Percentiles rank a stretch among this genome's conserved stretches.
Conservation (phyloP, 2,329 filamentous ascomycete genomes). For the Coleophoma cylindrospora region DNA sequence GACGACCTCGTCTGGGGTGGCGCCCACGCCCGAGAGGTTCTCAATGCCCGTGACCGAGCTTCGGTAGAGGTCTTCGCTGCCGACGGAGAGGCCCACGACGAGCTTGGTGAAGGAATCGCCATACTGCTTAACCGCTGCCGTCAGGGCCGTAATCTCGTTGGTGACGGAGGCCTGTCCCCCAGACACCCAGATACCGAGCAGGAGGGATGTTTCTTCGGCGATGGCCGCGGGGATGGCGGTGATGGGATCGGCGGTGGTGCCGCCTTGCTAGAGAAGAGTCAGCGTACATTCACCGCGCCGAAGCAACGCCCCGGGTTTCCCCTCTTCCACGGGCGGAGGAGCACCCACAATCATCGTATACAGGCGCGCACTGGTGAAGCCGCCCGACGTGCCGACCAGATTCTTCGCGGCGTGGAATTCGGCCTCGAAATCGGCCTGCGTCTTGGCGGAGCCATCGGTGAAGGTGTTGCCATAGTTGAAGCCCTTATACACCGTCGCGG, state of each 20-base stretch:
- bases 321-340: background rate
- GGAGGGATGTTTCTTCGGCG: conserved; percentile 68
- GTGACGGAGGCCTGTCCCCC: conserved; percentile 56
- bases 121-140: conserved; percentile 63
- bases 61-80: conserved; percentile 83
- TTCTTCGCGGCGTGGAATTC: conserved; percentile 63
- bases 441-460: conserved; percentile 53
- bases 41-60: conserved; percentile 64
- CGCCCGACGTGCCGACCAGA: conserved; percentile 53
- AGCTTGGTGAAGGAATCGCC: conserved; percentile 59
- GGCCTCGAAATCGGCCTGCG: conserved; percentile 59
- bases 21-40: conserved; percentile 58
- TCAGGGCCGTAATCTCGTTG: conserved; percentile 71
- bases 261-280: too few relatives aligned
- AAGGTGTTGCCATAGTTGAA: conserved; percentile 65
- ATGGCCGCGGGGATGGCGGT: conserved; percentile 79
- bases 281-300: background rate
- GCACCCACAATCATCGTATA: conserved; percentile 62
- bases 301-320: background rate
- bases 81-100: conserved; percentile 79
- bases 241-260: conserved; percentile 36
- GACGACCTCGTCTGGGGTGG: conserved; percentile 55
- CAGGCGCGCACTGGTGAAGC: conserved; percentile 67
- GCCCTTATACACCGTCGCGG: conserved; percentile 45
- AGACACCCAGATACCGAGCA: conserved; percentile 82